phyloP scores from a whole-genome alignment of 164 flowering plant genomes.

The Amborella trichopoda region DNA sequence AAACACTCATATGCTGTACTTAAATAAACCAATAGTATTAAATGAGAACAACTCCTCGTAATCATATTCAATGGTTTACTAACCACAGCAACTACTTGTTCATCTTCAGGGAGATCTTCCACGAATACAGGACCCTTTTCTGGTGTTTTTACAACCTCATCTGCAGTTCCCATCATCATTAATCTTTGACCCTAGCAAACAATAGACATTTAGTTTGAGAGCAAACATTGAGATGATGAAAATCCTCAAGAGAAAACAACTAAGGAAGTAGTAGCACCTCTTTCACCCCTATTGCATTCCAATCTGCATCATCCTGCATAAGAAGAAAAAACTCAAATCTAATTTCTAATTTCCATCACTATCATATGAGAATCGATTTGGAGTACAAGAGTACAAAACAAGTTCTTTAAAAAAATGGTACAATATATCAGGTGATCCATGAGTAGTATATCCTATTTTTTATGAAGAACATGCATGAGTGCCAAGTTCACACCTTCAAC shows the following conservation, averaged over 20 bases:
- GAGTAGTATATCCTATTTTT: too few species aligned
- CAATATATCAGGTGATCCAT: too few species aligned
- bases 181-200: slow-evolving; percentile 72
- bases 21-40: too few species aligned
- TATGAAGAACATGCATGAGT: too few species aligned
- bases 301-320: slow-evolving; percentile 92
- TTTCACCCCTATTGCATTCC: slow-evolving; percentile 75
- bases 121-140: slow-evolving; percentile 85
- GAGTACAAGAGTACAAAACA: too few species aligned
- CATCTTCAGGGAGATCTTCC: slow-evolving; percentile 96
- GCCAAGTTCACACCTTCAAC: slow-evolving; percentile 71
- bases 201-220: background rate
- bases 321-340: background rate
- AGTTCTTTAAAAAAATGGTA: too few species aligned
- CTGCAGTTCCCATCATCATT: slow-evolving; percentile 99
- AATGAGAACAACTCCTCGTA: too few species aligned
- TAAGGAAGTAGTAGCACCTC: slow-evolving; percentile 34
- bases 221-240: background rate
- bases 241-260: background rate
- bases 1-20: too few species aligned
- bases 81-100: slow-evolving; percentile 72
- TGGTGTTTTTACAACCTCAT: slow-evolving; percentile 88
- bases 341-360: too few species aligned
- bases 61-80: too few species aligned
- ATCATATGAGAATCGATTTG: too few species aligned